A percentile compares a stretch with the other conserved stretches of the same genome.
phyloP scores from a whole-genome alignment of 1,139 yeast genomes.

The Kurtzmaniella quercitrusa region DNA sequence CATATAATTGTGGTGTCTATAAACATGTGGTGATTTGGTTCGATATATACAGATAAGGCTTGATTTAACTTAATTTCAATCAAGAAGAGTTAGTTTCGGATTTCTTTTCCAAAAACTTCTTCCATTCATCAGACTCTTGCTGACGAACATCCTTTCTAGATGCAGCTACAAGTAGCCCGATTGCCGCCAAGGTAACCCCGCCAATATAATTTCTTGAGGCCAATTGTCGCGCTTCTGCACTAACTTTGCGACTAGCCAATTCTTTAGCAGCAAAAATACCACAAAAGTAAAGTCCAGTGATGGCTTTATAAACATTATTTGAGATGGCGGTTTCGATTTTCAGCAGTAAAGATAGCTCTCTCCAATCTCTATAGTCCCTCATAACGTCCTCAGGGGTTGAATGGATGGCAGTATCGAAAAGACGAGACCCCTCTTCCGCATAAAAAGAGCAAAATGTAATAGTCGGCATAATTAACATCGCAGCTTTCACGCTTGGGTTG shows the following conservation, averaged over 20 bases:
- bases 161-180: background rate
- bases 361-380: slow-evolving; percentile 52
- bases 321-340: slow-evolving; percentile 43
- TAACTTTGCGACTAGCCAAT: slow-evolving; percentile 3
- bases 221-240: slow-evolving; percentile 2
- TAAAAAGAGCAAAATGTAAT: slow-evolving; percentile 36
- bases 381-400: slow-evolving; percentile 27
- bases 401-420: slow-evolving; percentile 40
- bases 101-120: slow-evolving; percentile 6
- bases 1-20: background rate
- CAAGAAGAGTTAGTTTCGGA: background rate
- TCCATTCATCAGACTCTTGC: slow-evolving; percentile 7
- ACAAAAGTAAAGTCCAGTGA: slow-evolving; percentile 37
- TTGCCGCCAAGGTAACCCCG: slow-evolving; percentile 3
- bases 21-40: background rate
- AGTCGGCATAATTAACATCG: slow-evolving; percentile 40
- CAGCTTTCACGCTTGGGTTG: slow-evolving; percentile 38
- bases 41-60: background rate
- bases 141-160: slow-evolving; percentile 2
- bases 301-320: slow-evolving; percentile 69
- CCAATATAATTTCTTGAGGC: slow-evolving; percentile 6
- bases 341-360: slow-evolving; percentile 38
- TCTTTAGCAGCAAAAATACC: slow-evolving; percentile 7
- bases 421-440: slow-evolving; percentile 50
- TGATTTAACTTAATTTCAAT: too few relatives aligned